Conservation (phyloP, 495 filamentous ascomycete genomes). For the Xylaria scruposa region DNA sequence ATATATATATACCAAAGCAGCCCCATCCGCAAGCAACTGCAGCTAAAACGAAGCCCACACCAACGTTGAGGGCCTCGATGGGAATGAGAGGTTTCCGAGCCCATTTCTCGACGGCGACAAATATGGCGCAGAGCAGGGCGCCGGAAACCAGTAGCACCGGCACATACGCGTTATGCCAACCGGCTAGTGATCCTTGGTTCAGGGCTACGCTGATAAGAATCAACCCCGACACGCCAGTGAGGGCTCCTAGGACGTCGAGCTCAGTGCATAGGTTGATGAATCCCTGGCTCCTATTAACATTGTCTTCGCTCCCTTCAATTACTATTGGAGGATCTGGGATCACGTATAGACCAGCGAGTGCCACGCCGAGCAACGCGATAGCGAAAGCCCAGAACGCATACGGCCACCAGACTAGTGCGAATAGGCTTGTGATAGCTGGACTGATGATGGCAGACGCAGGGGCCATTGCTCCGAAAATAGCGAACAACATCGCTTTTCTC, state of each 20-base stretch:
- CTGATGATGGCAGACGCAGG: slow-evolving; percentile 64
- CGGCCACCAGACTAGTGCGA: slow-evolving; percentile 68
- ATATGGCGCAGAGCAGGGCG: slow-evolving; percentile 55
- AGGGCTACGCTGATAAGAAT: slow-evolving; percentile 65
- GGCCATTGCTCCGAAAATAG: slow-evolving; percentile 68
- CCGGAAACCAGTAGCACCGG: slow-evolving; percentile 62
- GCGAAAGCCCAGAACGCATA: slow-evolving; percentile 68
- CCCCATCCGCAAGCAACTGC: slow-evolving; percentile 67
- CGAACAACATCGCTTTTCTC: slow-evolving; percentile 70
- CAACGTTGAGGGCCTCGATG: slow-evolving; percentile 55
- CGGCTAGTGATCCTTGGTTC: slow-evolving; percentile 66
- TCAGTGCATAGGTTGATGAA: slow-evolving; percentile 37
- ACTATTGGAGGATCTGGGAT: slow-evolving; percentile 62
- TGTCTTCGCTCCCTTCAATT: slow-evolving; percentile 23
- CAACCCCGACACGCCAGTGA: slow-evolving; percentile 61
- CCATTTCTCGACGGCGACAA: slow-evolving; percentile 59
- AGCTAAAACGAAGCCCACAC: slow-evolving; percentile 61
- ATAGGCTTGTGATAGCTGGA: slow-evolving; percentile 57
- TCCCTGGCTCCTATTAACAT: neutral
- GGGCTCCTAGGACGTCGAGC: slow-evolving; percentile 60
- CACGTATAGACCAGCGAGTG: slow-evolving; percentile 50
- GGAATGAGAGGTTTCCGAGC: slow-evolving; percentile 63
- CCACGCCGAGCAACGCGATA: slow-evolving; percentile 52
- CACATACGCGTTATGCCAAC: slow-evolving; percentile 63
- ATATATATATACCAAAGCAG: slow-evolving; percentile 68